Evolutionary conservation across 176 grass and related monocot species (phyloP).

Genomic region (Paspalum vaginatum): DNA sequence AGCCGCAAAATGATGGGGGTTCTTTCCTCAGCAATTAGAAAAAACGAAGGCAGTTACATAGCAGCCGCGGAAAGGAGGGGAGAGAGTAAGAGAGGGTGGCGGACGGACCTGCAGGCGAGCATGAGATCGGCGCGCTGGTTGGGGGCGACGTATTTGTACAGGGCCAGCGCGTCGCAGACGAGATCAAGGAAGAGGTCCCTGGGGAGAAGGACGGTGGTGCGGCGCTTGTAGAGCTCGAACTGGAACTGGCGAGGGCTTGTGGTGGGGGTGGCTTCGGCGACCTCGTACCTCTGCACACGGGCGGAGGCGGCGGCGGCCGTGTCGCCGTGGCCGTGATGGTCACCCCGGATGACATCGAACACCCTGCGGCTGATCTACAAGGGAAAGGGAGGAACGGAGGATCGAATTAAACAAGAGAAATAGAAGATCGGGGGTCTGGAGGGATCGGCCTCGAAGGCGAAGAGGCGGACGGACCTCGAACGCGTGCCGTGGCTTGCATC

Average conservation of each 20-base stretch:
- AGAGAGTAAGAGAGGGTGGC: not conserved
- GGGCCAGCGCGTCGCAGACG: conserved; percentile 74
- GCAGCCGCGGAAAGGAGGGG: not conserved
- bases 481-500: conserved; percentile 88
- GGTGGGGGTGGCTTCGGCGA: conserved; percentile 38
- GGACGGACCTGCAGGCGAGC: conserved; percentile 68
- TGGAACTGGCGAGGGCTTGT: conserved; percentile 59
- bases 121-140: conserved; percentile 78
- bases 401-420: conserved; percentile 1
- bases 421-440: too few relatives aligned
- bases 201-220: conserved; percentile 65
- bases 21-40: not conserved
- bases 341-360: conserved; percentile 69
- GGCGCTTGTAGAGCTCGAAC: conserved; percentile 90
- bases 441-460: not conserved
- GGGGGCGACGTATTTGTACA: conserved; percentile 83
- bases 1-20: not conserved
- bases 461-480: conserved; percentile 59
- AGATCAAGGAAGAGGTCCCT: conserved; percentile 69
- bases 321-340: conserved; percentile 20
- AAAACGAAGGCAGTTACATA: not conserved
- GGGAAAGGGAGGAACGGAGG: not conserved
- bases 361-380: conserved; percentile 80
- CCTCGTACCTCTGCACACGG: conserved; percentile 50
- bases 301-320: not conserved